Percentiles rank a stretch among this genome's conserved stretches.
Evolutionary conservation across 2,329 filamentous ascomycete genomes (phyloP).

Genomic region (Neofusicoccum laricinum): DNA sequence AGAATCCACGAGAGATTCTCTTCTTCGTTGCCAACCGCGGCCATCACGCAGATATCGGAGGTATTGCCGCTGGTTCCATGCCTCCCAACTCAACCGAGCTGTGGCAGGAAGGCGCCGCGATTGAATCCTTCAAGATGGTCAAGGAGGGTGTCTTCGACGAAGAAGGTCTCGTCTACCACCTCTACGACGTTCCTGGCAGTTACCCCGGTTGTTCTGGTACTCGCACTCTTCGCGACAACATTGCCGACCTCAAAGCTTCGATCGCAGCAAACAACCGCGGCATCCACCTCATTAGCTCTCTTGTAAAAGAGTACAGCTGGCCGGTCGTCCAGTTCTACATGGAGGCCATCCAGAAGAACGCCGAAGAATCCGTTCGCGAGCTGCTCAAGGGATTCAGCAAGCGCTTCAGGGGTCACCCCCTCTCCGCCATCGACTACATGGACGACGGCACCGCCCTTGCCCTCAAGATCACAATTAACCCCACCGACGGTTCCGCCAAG

Average conservation of each 20-base stretch:
- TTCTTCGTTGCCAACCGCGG: slow-evolving; percentile 30
- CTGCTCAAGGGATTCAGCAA: slow-evolving; percentile 23
- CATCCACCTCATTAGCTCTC: slow-evolving; percentile 33
- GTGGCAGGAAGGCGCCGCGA: slow-evolving; percentile 48
- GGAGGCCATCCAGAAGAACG: slow-evolving; percentile 37
- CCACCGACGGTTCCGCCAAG: slow-evolving; percentile 16
- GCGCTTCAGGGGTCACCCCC: slow-evolving; percentile 5
- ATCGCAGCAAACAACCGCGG: slow-evolving; percentile 35
- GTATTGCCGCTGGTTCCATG: slow-evolving; percentile 25
- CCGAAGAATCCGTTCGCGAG: slow-evolving; percentile 33
- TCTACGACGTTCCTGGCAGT: slow-evolving; percentile 28
- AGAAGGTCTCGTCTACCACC: slow-evolving; percentile 27
- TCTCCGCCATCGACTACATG: slow-evolving; percentile 18
- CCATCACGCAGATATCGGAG: slow-evolving; percentile 30
- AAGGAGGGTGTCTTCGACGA: slow-evolving; percentile 37
- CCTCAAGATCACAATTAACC: slow-evolving; percentile 17
- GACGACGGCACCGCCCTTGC: slow-evolving; percentile 21
- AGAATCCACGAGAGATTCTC: slow-evolving; percentile 20
- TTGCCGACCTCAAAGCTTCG: slow-evolving; percentile 35
- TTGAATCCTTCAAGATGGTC: slow-evolving; percentile 42
- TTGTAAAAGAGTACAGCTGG: slow-evolving; percentile 37
- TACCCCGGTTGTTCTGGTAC: slow-evolving; percentile 33
- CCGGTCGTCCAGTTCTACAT: slow-evolving; percentile 41
- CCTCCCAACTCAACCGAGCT: slow-evolving; percentile 46
- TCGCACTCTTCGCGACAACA: slow-evolving; percentile 33